Evolutionary conservation across 2,329 filamentous ascomycete species (phyloP).

Genomic region (Aschersonia sp.): DNA sequence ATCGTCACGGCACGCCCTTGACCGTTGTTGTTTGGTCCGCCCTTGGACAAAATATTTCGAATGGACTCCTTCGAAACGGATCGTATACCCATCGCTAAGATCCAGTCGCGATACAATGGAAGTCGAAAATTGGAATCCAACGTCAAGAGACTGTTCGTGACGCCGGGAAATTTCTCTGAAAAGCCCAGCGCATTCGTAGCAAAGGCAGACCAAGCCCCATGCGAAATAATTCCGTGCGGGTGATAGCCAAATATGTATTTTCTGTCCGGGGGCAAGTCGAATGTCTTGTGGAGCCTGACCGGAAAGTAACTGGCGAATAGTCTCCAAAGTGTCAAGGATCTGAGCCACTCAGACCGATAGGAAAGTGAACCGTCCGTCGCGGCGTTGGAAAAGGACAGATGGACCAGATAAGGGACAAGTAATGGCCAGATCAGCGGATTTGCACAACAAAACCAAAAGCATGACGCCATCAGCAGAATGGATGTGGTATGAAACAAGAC

Average conservation of each 20-base stretch:
- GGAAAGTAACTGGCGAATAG: conserved; percentile 91
- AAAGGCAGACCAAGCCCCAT: conserved; percentile 89
- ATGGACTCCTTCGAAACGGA: conserved; percentile 89
- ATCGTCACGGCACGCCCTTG: conserved; percentile 96
- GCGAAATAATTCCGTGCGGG: conserved; percentile 92
- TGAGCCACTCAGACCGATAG: conserved; percentile 61
- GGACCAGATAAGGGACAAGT: conserved; percentile 62
- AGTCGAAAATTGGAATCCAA: conserved; percentile 94
- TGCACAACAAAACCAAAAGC: conserved; percentile 84
- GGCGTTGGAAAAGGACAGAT: conserved; percentile 67
- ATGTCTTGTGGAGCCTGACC: conserved; percentile 72
- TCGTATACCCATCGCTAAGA: conserved; percentile 73
- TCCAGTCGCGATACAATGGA: conserved; percentile 86
- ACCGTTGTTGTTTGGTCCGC: conserved; percentile 63
- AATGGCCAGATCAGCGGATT: conserved; percentile 87
- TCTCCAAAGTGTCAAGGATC: conserved; percentile 65
- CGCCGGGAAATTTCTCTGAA: conserved; percentile 75
- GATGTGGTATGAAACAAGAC: conserved; percentile 61
- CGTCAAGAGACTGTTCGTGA: conserved; percentile 85
- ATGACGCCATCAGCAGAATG: conserved; percentile 55
- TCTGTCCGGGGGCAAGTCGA: conserved; percentile 60
- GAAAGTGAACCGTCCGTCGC: conserved; percentile 61
- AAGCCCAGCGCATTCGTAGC: conserved; percentile 84
- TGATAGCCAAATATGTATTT: conserved; percentile 98
- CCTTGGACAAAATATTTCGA: conserved; percentile 71